Percentiles rank a stretch among this genome's conserved stretches.
These are phyloP conservation scores for Apiospora kogelbergensis DNA, from an alignment of 2,329 filamentous ascomycete species.

Conservation along the genomic window DNA sequence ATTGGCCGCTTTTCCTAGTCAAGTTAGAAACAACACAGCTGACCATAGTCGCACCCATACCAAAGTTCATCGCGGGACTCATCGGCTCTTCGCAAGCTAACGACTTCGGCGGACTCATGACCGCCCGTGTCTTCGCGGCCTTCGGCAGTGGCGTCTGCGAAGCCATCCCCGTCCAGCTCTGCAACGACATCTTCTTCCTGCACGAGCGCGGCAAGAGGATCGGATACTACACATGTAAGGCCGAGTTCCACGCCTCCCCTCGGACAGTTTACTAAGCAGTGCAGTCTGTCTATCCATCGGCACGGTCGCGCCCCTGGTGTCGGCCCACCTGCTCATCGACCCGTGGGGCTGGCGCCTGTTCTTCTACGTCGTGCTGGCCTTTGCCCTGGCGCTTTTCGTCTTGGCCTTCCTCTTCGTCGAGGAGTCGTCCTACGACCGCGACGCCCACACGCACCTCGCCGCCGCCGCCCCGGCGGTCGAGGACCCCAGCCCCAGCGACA, in stretches of 20 bases:
- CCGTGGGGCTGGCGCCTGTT: slow-evolving; percentile 60
- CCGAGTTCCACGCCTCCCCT: neutral
- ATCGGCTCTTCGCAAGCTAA: slow-evolving; percentile 37
- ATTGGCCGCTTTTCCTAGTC: neutral
- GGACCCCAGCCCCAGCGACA: slow-evolving; percentile 12
- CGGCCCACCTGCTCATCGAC: slow-evolving; percentile 60
- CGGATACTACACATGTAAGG: slow-evolving; percentile 56
- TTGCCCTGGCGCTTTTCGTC: slow-evolving; percentile 43
- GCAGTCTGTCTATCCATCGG: slow-evolving; percentile 55
- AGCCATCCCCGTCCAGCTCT: slow-evolving; percentile 44
- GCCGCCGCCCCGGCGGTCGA: slow-evolving; percentile 19
- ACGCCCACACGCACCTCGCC: slow-evolving; percentile 20
- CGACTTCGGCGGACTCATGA: slow-evolving; percentile 38
- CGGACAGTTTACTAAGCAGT: neutral
- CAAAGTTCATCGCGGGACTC: slow-evolving; percentile 39
- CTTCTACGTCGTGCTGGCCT: slow-evolving; percentile 61
- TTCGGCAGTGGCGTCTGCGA: slow-evolving; percentile 45
- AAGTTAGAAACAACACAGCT: neutral
- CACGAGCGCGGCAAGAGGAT: slow-evolving; percentile 52
- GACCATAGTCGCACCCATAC: neutral
- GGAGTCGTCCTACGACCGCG: slow-evolving; percentile 45
- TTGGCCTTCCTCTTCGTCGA: slow-evolving; percentile 53
- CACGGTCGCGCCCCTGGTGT: slow-evolving; percentile 55
- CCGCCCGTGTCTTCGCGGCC: slow-evolving; percentile 37
- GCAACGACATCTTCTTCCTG: slow-evolving; percentile 47